These are phyloP conservation scores for Linanthus parryae DNA, from an alignment of 148 eudicot species.

Conservation along the genomic window DNA sequence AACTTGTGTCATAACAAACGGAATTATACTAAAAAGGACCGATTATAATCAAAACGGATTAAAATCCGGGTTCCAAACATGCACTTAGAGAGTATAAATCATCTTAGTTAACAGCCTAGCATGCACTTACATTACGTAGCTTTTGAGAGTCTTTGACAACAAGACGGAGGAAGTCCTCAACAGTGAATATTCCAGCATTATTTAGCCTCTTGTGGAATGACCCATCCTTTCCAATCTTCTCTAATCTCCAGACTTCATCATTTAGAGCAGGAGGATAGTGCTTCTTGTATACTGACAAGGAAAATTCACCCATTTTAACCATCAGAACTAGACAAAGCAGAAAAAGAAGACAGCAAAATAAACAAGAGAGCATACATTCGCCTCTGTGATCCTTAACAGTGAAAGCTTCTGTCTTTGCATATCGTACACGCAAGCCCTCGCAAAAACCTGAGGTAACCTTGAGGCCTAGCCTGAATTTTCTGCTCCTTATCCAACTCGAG, in stretches of 20 bases:
- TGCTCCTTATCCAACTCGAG: conserved; percentile 95
- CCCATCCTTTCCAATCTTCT: conserved; percentile 98
- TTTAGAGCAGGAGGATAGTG: conserved; percentile 92
- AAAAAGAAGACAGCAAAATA: neutral
- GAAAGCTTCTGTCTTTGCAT: conserved; percentile 96
- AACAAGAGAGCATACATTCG: conserved; percentile 52
- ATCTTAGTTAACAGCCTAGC: neutral
- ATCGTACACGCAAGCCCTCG: conserved; percentile 71
- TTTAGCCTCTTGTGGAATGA: conserved; percentile 93
- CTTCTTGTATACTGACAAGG: conserved; percentile 74
- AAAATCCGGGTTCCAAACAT: too few species aligned
- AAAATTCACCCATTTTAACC: neutral
- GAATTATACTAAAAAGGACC: too few species aligned
- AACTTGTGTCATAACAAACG: neutral
- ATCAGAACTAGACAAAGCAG: neutral
- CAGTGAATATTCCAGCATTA: conserved; percentile 40
- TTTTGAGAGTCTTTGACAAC: conserved; percentile 76
- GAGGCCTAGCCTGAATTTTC: conserved; percentile 87
- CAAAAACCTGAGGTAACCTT: conserved; percentile 69
- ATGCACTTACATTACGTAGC: conserved; percentile 64
- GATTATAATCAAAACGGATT: too few species aligned
- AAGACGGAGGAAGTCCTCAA: conserved; percentile 91
- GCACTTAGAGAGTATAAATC: too few species aligned
- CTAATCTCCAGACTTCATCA: conserved; percentile 98
- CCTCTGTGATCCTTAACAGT: conserved; percentile 96